A percentile compares a stretch with the other conserved stretches of the same genome.
Conservation (phyloP, 192 early-diverging fungal genomes). For the Umbelopsis isabellina region DNA sequence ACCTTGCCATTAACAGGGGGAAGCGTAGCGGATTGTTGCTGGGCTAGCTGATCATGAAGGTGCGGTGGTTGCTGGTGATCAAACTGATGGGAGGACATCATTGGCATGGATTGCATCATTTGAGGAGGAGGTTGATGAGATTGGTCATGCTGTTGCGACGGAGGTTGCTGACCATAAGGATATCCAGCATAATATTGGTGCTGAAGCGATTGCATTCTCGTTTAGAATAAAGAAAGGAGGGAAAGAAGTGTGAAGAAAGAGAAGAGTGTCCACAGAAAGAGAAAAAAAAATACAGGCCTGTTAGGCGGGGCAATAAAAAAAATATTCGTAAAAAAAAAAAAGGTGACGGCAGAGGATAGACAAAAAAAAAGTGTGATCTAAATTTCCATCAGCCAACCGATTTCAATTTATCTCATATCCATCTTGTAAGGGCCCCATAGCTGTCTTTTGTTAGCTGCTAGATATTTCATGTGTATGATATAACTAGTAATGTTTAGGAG, state of each 20-base stretch:
- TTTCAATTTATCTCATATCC: background rate
- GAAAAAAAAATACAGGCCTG: constrained; percentile 18
- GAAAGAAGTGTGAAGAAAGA: background rate
- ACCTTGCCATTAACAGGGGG: constrained; percentile 10
- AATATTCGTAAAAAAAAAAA: background rate
- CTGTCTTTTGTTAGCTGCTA: too few relatives aligned
- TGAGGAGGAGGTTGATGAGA: constrained; percentile 18
- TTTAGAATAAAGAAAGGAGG: constrained; percentile 13
- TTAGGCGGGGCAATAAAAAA: constrained; percentile 16
- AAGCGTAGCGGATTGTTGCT: constrained; percentile 25
- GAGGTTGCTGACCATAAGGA: constrained; percentile 21
- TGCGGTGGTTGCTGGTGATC: constrained; percentile 21
- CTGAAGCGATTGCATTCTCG: constrained; percentile 19
- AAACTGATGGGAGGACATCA: constrained; percentile 21
- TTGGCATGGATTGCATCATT: constrained; percentile 10
- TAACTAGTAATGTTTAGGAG: too few relatives aligned
- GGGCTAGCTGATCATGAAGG: constrained; percentile 20
- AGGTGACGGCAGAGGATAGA: constrained; percentile 19
- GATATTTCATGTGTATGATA: too few relatives aligned
- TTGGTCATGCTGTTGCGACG: constrained; percentile 13
- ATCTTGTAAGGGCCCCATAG: background rate
- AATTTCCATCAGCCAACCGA: background rate
- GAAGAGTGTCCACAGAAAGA: background rate
- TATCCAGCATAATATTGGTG: constrained; percentile 20
- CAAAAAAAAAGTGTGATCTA: background rate